Evolutionary conservation across 495 filamentous ascomycete species (phyloP), one percentile per base, ranked within the genome.

Genomic region (Podospora fimiseda): DNA sequence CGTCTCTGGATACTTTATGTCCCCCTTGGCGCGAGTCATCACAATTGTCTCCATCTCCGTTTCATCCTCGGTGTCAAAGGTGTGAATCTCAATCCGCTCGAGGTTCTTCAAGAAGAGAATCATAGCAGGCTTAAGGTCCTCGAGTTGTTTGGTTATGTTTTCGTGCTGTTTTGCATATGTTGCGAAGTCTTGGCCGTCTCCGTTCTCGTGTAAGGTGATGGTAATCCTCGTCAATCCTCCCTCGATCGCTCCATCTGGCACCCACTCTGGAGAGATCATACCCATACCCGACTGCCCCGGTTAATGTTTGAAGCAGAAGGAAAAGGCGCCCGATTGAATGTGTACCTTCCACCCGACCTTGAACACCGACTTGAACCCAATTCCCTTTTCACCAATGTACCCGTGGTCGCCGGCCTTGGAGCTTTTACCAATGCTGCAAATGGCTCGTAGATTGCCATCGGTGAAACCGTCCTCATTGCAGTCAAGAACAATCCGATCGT

Each of bases 351-450:
- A 66, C 2, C 74, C 71, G 1, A 70, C 71, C 41, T 64, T 76
- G 55, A 80, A 80, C 0, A 79, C 72, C 0, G 74, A 77, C 51
- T 79, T 79, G 61, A 80, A 79, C 0, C 77, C 76, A 20, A 78
- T 75, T 0, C 73, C 74, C 47, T 79, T 78, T 45, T 74, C 72
- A 2, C 76, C 75, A 58, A 76, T 73, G 50, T 76, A 77, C 6
- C 51, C 58, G n/a, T 45, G 43, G n/a, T 37, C 8, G 18, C 48
- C 36, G 0, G 55, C 57, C 50, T 78, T 79, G 22, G 69, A 68
- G 50, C 71, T 75, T 30, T 66, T 21, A 0, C 65, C 65, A 19
- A 70, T 51, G 14, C 42, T 27, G 53, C 70, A 75, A 44, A 77
- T 68, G 11, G 67, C 67, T 20, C 21, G 14, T 7, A 75, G 51